A percentile compares a stretch with the other conserved stretches of the same genome.
Conservation (phyloP, 306 rosid species). For the Abrus pulchellus region DNA sequence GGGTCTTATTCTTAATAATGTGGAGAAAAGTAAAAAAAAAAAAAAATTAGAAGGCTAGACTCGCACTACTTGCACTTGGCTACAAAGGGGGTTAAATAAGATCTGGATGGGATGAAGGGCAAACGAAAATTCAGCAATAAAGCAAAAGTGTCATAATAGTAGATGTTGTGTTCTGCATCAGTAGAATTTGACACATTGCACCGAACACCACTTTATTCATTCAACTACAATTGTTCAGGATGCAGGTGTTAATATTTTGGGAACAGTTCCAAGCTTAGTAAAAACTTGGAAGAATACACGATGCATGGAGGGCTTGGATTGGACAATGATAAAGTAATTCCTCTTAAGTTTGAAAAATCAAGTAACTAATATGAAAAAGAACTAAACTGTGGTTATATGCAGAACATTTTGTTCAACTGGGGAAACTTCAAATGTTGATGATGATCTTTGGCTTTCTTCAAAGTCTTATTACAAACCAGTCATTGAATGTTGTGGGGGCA, state of each 20-base stretch:
- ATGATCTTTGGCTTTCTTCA: conserved; percentile 97
- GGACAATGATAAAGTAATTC: conserved; percentile 89
- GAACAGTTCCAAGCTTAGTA: conserved; percentile 96
- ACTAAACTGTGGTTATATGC: conserved; percentile 49
- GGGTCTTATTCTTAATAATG: background rate
- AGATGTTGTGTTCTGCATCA: background rate
- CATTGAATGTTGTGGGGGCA: conserved; percentile 86
- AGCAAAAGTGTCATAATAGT: background rate
- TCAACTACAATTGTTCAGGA: conserved; percentile 64
- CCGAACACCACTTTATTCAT: conserved; percentile 20
- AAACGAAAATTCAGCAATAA: background rate
- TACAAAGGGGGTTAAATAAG: conserved; percentile 19
- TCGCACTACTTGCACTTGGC: background rate
- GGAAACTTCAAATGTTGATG: conserved; percentile 86
- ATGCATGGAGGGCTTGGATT: conserved; percentile 89
- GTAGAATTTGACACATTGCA: conserved; percentile 6
- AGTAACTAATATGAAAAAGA: conserved; percentile 16
- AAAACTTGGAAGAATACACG: conserved; percentile 89
- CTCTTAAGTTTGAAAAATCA: conserved; percentile 17
- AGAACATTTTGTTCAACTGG: conserved; percentile 81
- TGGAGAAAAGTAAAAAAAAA: background rate
- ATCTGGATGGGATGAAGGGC: background rate
- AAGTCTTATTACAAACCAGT: conserved; percentile 77
- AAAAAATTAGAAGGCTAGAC: background rate
- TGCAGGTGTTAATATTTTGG: conserved; percentile 90